Evolutionary conservation across 1,284 basidiomycete genomes (phyloP), one percentile per base, ranked within the genome.

Genomic region (Pyrrhoderma noxium): DNA sequence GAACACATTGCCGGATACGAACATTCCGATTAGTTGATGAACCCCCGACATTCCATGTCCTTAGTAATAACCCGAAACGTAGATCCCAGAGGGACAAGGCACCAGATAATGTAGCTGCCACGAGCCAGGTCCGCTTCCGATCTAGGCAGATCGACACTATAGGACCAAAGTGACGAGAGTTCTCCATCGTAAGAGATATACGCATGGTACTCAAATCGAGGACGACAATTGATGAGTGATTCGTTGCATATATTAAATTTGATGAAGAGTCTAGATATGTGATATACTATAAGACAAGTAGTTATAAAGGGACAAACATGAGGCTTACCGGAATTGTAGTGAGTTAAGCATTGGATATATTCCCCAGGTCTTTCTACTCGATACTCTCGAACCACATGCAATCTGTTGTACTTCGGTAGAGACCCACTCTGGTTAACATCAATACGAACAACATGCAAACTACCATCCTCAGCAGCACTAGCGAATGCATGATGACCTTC

Each of bases 61-160:
- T 86, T 59, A 98, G 71, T 4, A 89, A 69, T n/a, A 98, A 70
- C 0, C 92, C 91, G 59, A 98, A 98, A 2, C 95, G 82, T 47
- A 93, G 77, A 68, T 99, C 95, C 93, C 94, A 98, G 1, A 98
- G 74, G 2, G 85, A 82, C 5, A 98, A 69, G 8, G 85, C 77
- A 3, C 95, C 95, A 1, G 79, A 79, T 2, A 86, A 80, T 0
- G 94, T 95, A 1, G 92, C 94, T 25, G 89, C 82, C 4, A 95
- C 73, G 34, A 93, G 72, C 95, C 95, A 98, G 3, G 87, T 79
- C 22, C 79, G 79, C 58, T 86, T 87, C 22, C 80, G 78, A 62
- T 94, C 91, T 34, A 92, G 66, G 58, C 90, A 95, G 47, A 96
- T 66, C 45, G 83, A 81, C 0, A 91, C 88, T 48, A 97, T 88